Base-by-base conservation (phyloP, 78 protist genomes). In the Andalucia godoyi region DNA sequence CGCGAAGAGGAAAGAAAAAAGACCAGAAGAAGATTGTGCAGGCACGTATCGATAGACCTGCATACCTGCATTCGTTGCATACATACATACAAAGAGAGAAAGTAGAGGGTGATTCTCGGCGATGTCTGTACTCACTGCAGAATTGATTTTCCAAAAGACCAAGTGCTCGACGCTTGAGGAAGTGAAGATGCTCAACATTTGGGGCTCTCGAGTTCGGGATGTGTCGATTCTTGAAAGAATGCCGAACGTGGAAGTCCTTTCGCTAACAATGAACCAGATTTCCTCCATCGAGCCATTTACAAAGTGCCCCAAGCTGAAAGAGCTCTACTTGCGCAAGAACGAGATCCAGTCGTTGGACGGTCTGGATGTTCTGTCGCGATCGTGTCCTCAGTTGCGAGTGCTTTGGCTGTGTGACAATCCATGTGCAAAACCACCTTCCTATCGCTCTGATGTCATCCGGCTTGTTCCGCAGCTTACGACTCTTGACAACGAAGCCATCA, bases 371-470 rank as follows among this genome's bases (percentile, higher is more conserved):
- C 54, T 77, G 38, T 34, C 25, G 30, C 7, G 50, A 23, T 55
- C 59, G 23, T n/a, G n/a, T n/a, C 21, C 67, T n/a, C 0, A 64
- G 21, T 41, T 83, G 30, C 2, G 27, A 9, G 55, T 66, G 13
- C 46, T 83, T 38, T 83, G 82, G 82, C 67, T 83, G 17, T 41
- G 63, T 36, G 70, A 68, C 46, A 83, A 83, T 38, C 88, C 88
- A 7, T 83, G 88, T 33, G 58, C 78, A 4, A 39, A 12, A 9
- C 21, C 0, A 9, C 39, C 18, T 21, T 37, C 1, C 47, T 76
- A 73, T 58, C 29, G 81, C 18, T 15, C 32, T 27, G 45, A 33
- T 8, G 60, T 60, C 23, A 23, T 74, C 7, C 18, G 41, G 10
- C 33, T 33, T 17, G 54, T 72, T 9, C 88, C 79, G 10, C 9